Evolutionary conservation across 768 basidiomycete genomes (phyloP).

Genomic region (Fomitopsis serialis): DNA sequence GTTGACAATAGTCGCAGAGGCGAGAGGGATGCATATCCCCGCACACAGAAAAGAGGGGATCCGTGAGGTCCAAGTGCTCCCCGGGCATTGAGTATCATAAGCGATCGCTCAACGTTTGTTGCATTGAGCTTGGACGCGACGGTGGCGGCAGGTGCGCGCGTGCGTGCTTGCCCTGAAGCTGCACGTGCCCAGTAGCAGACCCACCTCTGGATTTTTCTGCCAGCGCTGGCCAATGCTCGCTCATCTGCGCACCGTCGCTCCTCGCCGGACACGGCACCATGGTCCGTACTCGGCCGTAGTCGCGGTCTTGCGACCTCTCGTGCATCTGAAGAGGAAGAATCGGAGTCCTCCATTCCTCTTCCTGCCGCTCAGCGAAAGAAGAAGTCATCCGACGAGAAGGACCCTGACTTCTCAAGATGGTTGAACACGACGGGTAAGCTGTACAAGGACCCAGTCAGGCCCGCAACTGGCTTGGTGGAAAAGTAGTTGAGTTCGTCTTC

Average conservation of each 20-base stretch:
- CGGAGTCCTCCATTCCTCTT: no score
- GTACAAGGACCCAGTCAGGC: conserved; percentile 38
- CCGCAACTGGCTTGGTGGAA: conserved; percentile 61
- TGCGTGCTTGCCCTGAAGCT: conserved; percentile 19
- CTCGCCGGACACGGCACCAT: conserved; percentile 5
- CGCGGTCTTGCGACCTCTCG: conserved; percentile 1
- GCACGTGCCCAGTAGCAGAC: conserved; percentile 20
- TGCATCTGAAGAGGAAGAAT: conserved; percentile 4
- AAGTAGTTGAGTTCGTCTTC: conserved; percentile 43
- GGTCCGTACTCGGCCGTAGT: conserved; percentile 3
- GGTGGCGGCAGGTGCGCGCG: no score
- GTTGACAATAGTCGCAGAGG: conserved; percentile 37
- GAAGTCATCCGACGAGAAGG: no score
- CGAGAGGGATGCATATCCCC: conserved; percentile 47
- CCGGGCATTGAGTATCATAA: neutral
- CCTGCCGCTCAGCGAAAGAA: no score
- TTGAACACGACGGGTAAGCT: conserved; percentile 34
- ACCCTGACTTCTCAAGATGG: conserved; percentile 27
- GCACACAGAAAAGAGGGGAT: conserved; percentile 32
- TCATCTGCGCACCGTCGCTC: conserved; percentile 19
- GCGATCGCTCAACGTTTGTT: no score
- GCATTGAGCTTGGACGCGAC: no score
- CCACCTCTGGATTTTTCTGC: conserved; percentile 20
- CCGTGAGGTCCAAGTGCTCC: neutral
- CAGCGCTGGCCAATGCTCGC: conserved; percentile 20